phyloP scores from a whole-genome alignment of 108 stramenopile genomes.

The Chaetoceros tenuissimus region DNA sequence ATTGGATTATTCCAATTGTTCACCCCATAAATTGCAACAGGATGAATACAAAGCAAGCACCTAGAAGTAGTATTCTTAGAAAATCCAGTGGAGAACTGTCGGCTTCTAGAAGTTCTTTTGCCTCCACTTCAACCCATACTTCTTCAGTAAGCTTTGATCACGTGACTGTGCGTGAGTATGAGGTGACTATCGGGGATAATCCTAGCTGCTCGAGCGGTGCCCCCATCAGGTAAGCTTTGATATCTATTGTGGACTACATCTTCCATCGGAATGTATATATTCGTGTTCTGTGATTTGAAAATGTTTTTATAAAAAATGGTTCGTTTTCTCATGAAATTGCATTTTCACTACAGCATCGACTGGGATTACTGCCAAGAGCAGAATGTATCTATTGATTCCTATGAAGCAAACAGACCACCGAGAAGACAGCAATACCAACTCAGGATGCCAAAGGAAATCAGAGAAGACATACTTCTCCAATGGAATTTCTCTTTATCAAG shows the following conservation, averaged over 20 bases:
- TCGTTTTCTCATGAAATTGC: neutral
- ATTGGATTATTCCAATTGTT: too few species aligned
- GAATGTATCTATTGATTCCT: neutral
- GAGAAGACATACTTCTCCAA: neutral
- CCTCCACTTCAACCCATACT: too few species aligned
- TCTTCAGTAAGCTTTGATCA: neutral
- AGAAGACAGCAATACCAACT: neutral
- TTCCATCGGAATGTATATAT: neutral
- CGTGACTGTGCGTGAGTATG: constrained; percentile 6
- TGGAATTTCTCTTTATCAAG: neutral
- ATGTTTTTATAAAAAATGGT: too few species aligned
- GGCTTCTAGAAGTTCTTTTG: too few species aligned
- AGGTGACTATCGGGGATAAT: constrained; percentile 11
- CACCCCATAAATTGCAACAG: too few species aligned
- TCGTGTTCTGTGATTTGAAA: neutral
- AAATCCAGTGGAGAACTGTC: too few species aligned
- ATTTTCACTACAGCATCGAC: neutral
- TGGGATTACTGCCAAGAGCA: neutral
- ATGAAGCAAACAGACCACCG: neutral
- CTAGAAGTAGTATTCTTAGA: too few species aligned
- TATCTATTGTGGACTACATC: neutral
- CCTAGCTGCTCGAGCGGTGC: constrained; percentile 13
- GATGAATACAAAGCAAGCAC: too few species aligned
- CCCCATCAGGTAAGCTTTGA: constrained; percentile 10
- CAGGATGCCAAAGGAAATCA: neutral